Evolutionary conservation across 192 early-diverging fungal genomes (phyloP).

Genomic region (Podila epigama): DNA sequence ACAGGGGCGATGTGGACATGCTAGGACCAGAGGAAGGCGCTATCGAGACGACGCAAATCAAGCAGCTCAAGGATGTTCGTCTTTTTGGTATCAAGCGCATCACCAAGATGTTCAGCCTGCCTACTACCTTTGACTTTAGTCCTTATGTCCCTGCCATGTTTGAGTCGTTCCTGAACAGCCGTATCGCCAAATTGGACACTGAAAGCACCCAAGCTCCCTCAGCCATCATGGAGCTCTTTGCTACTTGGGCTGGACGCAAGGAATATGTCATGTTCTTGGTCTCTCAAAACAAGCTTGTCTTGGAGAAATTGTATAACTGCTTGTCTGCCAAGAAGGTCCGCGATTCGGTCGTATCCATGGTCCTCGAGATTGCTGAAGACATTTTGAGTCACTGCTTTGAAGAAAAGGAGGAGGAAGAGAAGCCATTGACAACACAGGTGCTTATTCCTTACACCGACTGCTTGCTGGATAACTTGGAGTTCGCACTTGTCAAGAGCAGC

Average conservation of each 20-base stretch:
- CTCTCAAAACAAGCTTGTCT: slow-evolving; percentile 64
- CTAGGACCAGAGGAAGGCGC: slow-evolving; percentile 22
- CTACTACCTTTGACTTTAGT: slow-evolving; percentile 74
- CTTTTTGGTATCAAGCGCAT: slow-evolving; percentile 78
- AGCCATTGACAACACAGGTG: slow-evolving; percentile 51
- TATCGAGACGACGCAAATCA: slow-evolving; percentile 48
- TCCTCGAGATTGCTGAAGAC: slow-evolving; percentile 78
- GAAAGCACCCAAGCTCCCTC: slow-evolving; percentile 94
- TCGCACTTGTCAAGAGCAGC: slow-evolving; percentile 53
- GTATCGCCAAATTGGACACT: slow-evolving; percentile 70
- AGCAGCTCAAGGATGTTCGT: slow-evolving; percentile 71
- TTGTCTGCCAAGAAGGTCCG: slow-evolving; percentile 84
- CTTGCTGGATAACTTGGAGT: slow-evolving; percentile 67
- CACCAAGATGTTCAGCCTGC: slow-evolving; percentile 79
- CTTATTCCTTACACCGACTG: slow-evolving; percentile 62
- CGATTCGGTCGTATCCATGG: slow-evolving; percentile 70
- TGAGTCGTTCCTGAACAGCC: slow-evolving; percentile 68
- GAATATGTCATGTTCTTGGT: slow-evolving; percentile 73
- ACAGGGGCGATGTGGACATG: slow-evolving; percentile 21
- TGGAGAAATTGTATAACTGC: slow-evolving; percentile 76
- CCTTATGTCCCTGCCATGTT: slow-evolving; percentile 83
- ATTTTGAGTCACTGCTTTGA: slow-evolving; percentile 67
- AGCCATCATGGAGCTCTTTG: slow-evolving; percentile 78
- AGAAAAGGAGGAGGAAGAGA: slow-evolving; percentile 52
- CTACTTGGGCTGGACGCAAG: slow-evolving; percentile 74